phyloP scores from a whole-genome alignment of 768 basidiomycete genomes.

The Podaxis rugospora region DNA sequence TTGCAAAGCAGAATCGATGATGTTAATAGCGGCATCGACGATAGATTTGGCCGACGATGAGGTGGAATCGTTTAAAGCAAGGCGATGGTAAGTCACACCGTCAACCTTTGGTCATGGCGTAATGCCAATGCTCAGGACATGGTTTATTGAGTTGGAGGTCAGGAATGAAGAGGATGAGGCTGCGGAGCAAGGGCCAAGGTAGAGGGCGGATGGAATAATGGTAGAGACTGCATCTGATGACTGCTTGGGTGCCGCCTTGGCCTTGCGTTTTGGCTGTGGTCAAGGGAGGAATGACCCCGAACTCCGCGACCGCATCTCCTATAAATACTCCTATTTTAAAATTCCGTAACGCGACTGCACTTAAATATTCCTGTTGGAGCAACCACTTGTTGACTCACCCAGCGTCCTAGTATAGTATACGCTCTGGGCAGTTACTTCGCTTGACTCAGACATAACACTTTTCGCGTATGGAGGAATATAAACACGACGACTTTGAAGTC shows the following conservation, averaged over 20 bases:
- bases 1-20: constrained; percentile 25
- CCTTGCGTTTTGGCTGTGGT: too few species aligned
- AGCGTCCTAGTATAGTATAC: too few species aligned
- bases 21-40: constrained; percentile 21
- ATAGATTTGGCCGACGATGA: constrained; percentile 24
- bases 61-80: constrained; percentile 31
- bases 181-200: constrained; percentile 37
- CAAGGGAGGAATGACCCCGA: too few species aligned
- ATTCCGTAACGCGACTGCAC: neutral
- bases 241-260: neutral
- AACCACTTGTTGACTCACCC: too few species aligned
- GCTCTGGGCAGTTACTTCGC: neutral
- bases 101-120: constrained; percentile 25
- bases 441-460: neutral
- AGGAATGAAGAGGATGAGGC: constrained; percentile 32
- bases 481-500: neutral
- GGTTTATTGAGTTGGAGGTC: constrained; percentile 27
- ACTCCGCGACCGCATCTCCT: too few species aligned
- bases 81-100: constrained; percentile 31
- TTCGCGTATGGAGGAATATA: too few species aligned
- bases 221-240: constrained; percentile 17
- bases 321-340: too few species aligned
- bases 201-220: constrained; percentile 25
- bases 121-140: constrained; percentile 37
- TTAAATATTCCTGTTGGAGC: neutral